Evolutionary conservation across 768 basidiomycete genomes (phyloP), one percentile per base, ranked within the genome.

Genomic region (Tulasnella sp.): DNA sequence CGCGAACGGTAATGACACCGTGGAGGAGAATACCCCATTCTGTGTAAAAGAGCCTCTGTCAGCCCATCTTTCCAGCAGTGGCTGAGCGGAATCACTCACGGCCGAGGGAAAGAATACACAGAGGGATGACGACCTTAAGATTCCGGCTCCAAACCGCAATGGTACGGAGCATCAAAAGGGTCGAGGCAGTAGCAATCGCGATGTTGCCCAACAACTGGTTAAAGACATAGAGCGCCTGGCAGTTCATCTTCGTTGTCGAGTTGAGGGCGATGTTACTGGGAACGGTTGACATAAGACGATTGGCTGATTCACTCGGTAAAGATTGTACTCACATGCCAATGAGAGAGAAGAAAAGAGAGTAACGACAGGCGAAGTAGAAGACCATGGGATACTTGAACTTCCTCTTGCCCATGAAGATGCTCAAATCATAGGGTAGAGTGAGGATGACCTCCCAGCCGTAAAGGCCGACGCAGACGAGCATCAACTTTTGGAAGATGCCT

Each of bases 61-160:
- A 64, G 58, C 9, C 14, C 25, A 58, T 36, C 45, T 71, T 9
- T 29, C 19, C 14, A 15, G 7, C 11, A 75, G 42, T 4, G n/a
- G n/a, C 34, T 40, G 22, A 38, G 74, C 14, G 38, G 34, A 7
- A 40, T 91, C 45, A 75, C 74, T 36, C 54, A 75, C 74, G 91
- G 1, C 91, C 91, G 15, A 91, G 83, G 58, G 89, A 88, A 69
- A 91, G 79, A 37, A 88, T n/a, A 8, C 88, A 80, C 14, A 92
- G 83, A 9, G 85, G 76, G 6, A 83, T 82, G 40, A 90, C 82
- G 78, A 91, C 84, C 79, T 85, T 88, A 77, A 84, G 83, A 70
- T 87, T 87, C 70, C 89, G 87, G 7, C 86, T 86, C 90, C 90
- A 91, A 36, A 91, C 86, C 14, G 90, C 91, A 82, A 91, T 88